Conservation (phyloP, 2,329 filamentous ascomycete genomes). For the Scortechinia acanthostroma region DNA sequence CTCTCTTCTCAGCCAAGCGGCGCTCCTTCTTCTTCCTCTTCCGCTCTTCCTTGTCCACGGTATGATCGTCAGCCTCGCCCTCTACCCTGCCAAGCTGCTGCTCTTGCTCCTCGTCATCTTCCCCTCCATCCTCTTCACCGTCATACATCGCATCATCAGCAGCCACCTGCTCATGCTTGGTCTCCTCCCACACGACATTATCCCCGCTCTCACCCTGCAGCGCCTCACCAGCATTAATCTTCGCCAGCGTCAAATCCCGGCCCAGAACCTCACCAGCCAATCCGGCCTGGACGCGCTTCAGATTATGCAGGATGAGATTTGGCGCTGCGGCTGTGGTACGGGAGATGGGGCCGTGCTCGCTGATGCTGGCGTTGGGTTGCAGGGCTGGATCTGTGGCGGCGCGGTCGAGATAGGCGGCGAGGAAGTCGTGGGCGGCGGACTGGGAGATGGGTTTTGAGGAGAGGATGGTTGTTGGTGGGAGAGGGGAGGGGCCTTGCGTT, state of each 20-base stretch:
- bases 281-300: constrained; percentile 41
- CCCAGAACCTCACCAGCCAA: constrained; percentile 38
- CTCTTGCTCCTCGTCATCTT: constrained; percentile 19
- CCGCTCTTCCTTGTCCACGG: constrained; percentile 22
- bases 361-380: constrained; percentile 19
- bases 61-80: constrained; percentile 8
- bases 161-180: constrained; percentile 21
- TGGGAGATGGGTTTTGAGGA: not conserved
- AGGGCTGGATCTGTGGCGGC: constrained; percentile 13
- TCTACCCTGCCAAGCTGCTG: constrained; percentile 22
- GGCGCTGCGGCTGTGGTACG: constrained; percentile 10
- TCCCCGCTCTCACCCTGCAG: constrained; percentile 11
- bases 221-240: constrained; percentile 11
- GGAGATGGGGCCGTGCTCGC: constrained; percentile 15
- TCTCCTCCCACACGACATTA: constrained; percentile 25
- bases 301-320: constrained; percentile 38
- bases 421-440: not conserved
- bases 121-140: constrained; percentile 27
- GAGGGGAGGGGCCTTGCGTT: not conserved
- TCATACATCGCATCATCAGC: constrained; percentile 20
- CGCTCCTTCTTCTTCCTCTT: constrained; percentile 42
- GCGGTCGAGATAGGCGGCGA: constrained; percentile 12
- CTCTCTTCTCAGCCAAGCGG: constrained; percentile 43
- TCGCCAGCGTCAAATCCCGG: constrained; percentile 26
- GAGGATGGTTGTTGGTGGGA: not conserved